Base-by-base conservation (phyloP, 768 basidiomycete species). In the Collybia sordida region DNA sequence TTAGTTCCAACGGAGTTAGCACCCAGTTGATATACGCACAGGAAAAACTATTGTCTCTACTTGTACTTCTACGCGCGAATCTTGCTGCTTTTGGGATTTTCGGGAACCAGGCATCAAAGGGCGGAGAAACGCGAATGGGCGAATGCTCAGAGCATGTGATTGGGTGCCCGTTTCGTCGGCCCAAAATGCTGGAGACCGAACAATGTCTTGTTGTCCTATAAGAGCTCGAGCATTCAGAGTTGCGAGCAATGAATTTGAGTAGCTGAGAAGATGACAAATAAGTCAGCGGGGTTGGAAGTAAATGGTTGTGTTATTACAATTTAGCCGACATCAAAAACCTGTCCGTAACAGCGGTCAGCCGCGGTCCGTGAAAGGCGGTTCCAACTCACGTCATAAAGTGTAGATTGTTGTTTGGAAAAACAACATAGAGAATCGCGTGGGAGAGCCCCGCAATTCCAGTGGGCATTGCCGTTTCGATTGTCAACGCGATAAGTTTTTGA, bases 141-240 rank as follows among this genome's bases (percentile, higher is more conserved):
- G 31, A 7, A 31, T 31, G 14, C 31, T 31, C 3, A 31, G 14
- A 31, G 11, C 31, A 14, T 31, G 31, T 3, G 31, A 31, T 31
- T 31, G 31, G 31, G 9, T 31, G 31, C 31, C 31, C 31, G 31
- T 11, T 14, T 31, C 31, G 31, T 31, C 31, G 31, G 31, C 31
- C 31, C 31, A 31, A 12, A 31, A 31, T 7, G 31, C 31, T 6
- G 31, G 31, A 11, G 31, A 31, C 14, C 9, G 9, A 11, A 31
- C 14, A 11, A 31, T 12, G 3, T 31, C 31, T 12, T 31, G 31
- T 28, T 43, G 22, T 6, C 23, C 14, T 43, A 43, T 43, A 24
- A 43, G 19, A 17, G 42, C 48, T 35, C 50, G 56, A 50, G 59
- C 46, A 49, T 53, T 53, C 22, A 53, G 25, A 8, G 52, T 28